Base-by-base conservation (phyloP, 2,329 filamentous ascomycete species). In the Cryoendolithus antarcticus region DNA sequence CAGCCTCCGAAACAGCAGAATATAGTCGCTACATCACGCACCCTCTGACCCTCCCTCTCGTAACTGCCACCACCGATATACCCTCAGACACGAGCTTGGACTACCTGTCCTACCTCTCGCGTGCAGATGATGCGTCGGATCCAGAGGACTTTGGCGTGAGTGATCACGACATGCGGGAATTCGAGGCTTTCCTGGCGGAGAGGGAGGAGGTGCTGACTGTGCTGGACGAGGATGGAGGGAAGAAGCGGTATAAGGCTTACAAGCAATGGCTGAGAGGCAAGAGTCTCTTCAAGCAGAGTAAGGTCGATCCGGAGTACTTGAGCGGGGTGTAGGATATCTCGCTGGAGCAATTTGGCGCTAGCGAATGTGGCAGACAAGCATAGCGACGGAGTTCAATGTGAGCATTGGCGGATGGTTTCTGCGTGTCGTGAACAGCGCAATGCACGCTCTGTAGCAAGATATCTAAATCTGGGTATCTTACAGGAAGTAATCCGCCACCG, bases 211-310 rank as follows among this genome's bases (percentile, higher is more conserved):
- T 86, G 11, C 64, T 98, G 38, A 93, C 85, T 2, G 89, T 96
- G 9, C 80, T 78, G 1, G 80, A 88, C 33, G 88, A 93, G 54
- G 91, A 96, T 59, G 72, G 78, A 34, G 72, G 74, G 31, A 96
- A 93, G 72, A 95, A 96, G 71, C 71, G 91, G 50, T 98, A 98
- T 62, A 96, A 94, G 64, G 84, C 88, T 7, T 98, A 98, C 62
- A 69, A 80, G 53, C 93, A 95, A 63, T 98, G 91, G 89, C 68
- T 98, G 55, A 74, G 79, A 45, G 89, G 89, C 11, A 96, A 95
- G 67, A 94, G 86, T 53, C 72, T 96, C 53, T 96, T 96, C 61
- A 96, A 96, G 63, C 88, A 95, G 69, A 69, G 66, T 44, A 70
- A 70, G 49, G 64, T 70, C 30, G 67, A 70, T 61, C 66, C 66